A percentile compares a stretch with the other conserved stretches of the same genome.
Evolutionary conservation across 2,329 filamentous ascomycete genomes (phyloP).

Genomic region (Calonectria leucothoes): DNA sequence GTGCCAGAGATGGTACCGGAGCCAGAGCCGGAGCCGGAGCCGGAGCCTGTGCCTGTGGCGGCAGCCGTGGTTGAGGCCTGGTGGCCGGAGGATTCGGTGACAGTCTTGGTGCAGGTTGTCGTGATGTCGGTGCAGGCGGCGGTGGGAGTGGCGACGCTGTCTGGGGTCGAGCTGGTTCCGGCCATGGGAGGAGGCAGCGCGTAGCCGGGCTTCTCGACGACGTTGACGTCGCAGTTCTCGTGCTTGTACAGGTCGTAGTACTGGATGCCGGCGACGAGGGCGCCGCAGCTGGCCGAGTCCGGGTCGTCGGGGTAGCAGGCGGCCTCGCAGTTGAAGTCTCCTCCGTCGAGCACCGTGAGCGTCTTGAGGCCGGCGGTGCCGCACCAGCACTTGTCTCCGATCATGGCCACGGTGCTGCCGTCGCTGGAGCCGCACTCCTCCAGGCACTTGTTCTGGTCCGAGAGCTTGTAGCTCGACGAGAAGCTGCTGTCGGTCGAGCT

Average conservation of each 20-base stretch:
- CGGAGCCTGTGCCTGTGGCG: background rate
- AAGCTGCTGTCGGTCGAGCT: background rate
- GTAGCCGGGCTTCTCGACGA: background rate
- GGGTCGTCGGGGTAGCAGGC: constrained; percentile 1
- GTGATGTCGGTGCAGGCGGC: background rate
- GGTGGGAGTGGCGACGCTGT: background rate
- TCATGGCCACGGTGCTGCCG: background rate
- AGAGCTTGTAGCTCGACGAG: background rate
- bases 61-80: background rate
- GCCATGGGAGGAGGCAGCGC: background rate
- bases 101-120: background rate
- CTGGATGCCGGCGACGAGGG: background rate
- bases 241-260: constrained; percentile 1
- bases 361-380: background rate
- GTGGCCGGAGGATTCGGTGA: background rate
- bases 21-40: background rate
- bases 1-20: background rate
- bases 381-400: background rate
- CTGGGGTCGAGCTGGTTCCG: background rate
- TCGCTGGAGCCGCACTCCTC: background rate
- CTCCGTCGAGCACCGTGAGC: background rate
- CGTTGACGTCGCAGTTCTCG: background rate
- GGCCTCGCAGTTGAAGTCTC: constrained; percentile 5
- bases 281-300: background rate
- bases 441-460: background rate